Conservation (phyloP, 306 rosid species). For the Vigna nakashimae region DNA sequence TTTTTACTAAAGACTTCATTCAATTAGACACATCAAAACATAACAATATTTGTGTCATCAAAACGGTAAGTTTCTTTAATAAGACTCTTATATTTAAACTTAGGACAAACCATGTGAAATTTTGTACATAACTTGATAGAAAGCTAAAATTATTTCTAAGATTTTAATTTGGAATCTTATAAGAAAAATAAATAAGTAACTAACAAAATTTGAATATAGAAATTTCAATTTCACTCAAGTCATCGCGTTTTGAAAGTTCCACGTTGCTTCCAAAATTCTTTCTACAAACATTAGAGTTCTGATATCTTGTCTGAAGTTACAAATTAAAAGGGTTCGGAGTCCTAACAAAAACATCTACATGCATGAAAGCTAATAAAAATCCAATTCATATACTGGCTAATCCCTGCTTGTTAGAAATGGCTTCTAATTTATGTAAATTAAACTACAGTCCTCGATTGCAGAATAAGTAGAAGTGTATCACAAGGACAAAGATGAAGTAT, state of each 20-base stretch:
- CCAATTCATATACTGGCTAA: conserved; percentile 31
- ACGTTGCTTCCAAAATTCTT: conserved; percentile 26
- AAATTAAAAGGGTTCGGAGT: not conserved
- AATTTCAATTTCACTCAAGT: not conserved
- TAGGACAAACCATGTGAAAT: no score
- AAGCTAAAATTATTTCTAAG: no score
- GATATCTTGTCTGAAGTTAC: not conserved
- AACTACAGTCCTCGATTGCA: conserved; percentile 57
- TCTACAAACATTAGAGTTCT: not conserved
- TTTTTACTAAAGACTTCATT: no score
- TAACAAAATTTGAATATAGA: no score
- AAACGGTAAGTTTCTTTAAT: no score
- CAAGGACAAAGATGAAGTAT: conserved; percentile 72
- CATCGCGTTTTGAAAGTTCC: conserved; percentile 6
- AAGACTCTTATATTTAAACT: no score
- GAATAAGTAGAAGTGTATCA: conserved; percentile 66
- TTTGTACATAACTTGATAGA: no score
- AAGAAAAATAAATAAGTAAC: no score
- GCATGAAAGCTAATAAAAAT: conserved; percentile 43
- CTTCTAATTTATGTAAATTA: conserved; percentile 38
- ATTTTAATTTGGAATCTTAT: no score
- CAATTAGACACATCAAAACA: no score
- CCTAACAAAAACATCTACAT: conserved; percentile 2
- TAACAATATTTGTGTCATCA: no score
- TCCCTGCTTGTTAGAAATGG: conserved; percentile 22